These are phyloP conservation scores for Fusarium anthophilum DNA, from an alignment of 2,329 filamentous ascomycete species.

Conservation along the genomic window DNA sequence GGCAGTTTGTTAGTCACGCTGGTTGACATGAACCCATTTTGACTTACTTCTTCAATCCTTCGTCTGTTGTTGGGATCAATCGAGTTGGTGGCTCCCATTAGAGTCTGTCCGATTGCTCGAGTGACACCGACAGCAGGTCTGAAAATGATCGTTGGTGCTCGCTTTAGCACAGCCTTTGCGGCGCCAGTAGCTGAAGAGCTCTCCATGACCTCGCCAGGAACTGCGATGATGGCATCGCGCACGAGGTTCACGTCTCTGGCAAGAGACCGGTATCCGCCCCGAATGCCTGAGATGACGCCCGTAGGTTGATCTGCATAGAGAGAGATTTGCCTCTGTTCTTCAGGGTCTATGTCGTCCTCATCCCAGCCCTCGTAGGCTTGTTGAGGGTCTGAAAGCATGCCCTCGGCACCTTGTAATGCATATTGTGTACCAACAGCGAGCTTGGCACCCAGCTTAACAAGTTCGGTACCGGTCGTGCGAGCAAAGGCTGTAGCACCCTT, in stretches of 20 bases:
- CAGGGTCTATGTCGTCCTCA: constrained; percentile 70
- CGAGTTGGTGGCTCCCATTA: constrained; percentile 92
- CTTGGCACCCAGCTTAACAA: constrained; percentile 95
- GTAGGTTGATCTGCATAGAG: constrained; percentile 95
- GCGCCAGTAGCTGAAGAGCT: constrained; percentile 83
- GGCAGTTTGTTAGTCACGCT: constrained; percentile 18
- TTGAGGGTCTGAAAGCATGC: constrained; percentile 67
- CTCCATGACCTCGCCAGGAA: constrained; percentile 91
- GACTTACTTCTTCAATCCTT: constrained; percentile 89
- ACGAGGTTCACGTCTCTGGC: constrained; percentile 88
- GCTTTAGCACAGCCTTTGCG: constrained; percentile 78
- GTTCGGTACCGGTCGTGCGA: constrained; percentile 90
- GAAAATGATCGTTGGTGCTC: constrained; percentile 93
- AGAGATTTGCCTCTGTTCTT: constrained; percentile 82
- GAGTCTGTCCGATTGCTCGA: constrained; percentile 86
- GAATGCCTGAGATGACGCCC: constrained; percentile 85
- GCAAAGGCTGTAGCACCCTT: constrained; percentile 92
- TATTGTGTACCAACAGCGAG: constrained; percentile 94
- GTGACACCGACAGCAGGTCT: constrained; percentile 90
- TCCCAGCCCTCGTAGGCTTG: constrained; percentile 58
- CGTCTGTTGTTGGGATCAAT: constrained; percentile 84
- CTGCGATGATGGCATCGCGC: constrained; percentile 90
- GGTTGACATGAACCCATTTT: background rate
- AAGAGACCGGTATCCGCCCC: constrained; percentile 83
- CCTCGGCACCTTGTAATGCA: constrained; percentile 89